Evolutionary conservation across 2,329 filamentous ascomycete genomes (phyloP).

Genomic region (Alternaria arborescens): DNA sequence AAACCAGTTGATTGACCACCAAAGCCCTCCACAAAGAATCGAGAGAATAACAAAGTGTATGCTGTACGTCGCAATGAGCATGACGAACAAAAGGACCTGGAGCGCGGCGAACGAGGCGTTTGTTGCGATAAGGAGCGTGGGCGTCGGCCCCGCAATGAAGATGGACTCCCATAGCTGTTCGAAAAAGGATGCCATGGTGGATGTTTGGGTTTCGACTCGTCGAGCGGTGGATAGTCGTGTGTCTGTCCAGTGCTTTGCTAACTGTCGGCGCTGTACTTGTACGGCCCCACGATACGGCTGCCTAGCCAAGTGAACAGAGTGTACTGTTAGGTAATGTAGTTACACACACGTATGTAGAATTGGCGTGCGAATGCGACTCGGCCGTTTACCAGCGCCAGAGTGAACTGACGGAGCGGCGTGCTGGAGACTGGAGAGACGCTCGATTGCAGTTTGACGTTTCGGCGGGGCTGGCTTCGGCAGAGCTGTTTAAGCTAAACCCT

Average conservation of each 20-base stretch:
- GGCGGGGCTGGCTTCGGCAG: constrained; percentile 29
- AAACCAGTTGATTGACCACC: constrained; percentile 98
- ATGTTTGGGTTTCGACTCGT: background rate
- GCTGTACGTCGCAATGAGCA: constrained; percentile 83
- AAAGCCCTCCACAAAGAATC: constrained; percentile 79
- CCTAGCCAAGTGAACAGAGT: constrained; percentile 33
- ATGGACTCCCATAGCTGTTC: constrained; percentile 87
- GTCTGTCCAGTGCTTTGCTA: constrained; percentile 11
- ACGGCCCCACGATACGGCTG: constrained; percentile 29
- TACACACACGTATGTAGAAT: constrained; percentile 15
- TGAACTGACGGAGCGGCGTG: constrained; percentile 21
- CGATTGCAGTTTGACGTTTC: constrained; percentile 24
- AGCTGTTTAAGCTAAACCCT: constrained; percentile 12
- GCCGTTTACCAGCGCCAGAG: constrained; percentile 26
- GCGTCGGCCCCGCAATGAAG: constrained; percentile 91
- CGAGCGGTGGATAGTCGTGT: background rate
- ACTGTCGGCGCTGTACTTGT: constrained; percentile 18
- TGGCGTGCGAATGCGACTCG: constrained; percentile 18
- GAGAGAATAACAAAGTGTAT: constrained; percentile 89
- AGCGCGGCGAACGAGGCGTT: constrained; percentile 89
- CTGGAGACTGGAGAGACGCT: constrained; percentile 16
- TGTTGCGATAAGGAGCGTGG: constrained; percentile 85
- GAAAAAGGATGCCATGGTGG: constrained; percentile 62
- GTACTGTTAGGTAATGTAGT: constrained; percentile 10
- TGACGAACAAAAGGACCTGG: constrained; percentile 76